phyloP scores from a whole-genome alignment of 768 basidiomycete species.

The Sporobolomyces pararoseus region DNA sequence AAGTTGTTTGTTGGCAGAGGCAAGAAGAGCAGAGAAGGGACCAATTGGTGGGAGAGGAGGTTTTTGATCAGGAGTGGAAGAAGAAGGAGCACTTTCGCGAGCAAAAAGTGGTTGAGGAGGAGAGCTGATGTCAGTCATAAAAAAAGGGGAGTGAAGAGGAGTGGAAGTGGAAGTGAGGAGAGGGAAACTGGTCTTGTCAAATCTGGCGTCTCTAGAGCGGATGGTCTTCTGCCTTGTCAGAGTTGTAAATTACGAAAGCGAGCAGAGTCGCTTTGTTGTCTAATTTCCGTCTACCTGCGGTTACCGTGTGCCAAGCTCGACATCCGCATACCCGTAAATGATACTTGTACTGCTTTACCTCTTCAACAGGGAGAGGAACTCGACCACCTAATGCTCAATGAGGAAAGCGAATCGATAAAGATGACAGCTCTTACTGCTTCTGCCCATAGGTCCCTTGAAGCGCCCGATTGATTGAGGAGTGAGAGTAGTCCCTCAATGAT shows the following conservation, averaged over 20 bases:
- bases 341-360: not conserved
- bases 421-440: not conserved
- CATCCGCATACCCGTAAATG: not conserved
- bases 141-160: too few species aligned
- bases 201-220: constrained; percentile 2
- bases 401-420: not conserved
- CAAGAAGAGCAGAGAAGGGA: not conserved
- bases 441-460: not conserved
- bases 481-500: not conserved
- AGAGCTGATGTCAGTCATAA: too few species aligned
- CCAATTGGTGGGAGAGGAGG: not conserved
- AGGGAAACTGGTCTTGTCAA: constrained; percentile 17
- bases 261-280: not conserved
- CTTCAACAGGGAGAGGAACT: not conserved
- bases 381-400: not conserved
- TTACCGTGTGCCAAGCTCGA: not conserved
- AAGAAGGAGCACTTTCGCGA: too few species aligned
- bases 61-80: not conserved
- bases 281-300: not conserved
- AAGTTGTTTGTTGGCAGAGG: too few species aligned
- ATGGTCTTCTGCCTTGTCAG: not conserved
- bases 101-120: too few species aligned
- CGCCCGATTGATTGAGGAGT: not conserved
- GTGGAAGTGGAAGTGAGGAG: not conserved
- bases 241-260: constrained; percentile 14